Conservation (phyloP, 768 basidiomycete species). For the Lactarius evosmus region DNA sequence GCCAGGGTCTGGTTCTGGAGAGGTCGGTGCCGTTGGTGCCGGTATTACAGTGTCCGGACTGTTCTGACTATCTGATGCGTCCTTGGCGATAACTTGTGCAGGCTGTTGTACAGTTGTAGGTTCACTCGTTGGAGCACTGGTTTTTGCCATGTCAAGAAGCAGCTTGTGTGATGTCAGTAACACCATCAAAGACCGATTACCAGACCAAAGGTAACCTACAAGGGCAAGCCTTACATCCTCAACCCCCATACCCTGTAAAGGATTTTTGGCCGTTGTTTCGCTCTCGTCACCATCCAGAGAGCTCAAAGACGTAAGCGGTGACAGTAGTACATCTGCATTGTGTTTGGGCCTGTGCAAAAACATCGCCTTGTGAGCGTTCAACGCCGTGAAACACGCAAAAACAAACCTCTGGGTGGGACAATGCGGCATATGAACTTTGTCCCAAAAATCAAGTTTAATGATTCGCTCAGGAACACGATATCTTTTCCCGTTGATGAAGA, state of each 20-base stretch:
- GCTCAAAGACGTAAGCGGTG: conserved; percentile 32
- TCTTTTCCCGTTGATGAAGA: conserved; percentile 81
- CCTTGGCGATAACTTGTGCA: conserved; percentile 1
- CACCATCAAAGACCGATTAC: background rate
- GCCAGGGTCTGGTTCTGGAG: conserved; percentile 9
- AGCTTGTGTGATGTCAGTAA: conserved; percentile 15
- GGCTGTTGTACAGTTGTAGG: conserved; percentile 5
- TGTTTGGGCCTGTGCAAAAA: conserved; percentile 16
- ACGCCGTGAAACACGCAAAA: background rate
- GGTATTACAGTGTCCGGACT: background rate
- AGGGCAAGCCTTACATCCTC: conserved; percentile 27
- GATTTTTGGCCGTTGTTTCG: conserved; percentile 10
- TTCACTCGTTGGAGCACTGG: conserved; percentile 7
- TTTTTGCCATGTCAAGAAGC: conserved; percentile 25
- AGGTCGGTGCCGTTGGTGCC: background rate
- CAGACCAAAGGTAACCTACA: conserved; percentile 10
- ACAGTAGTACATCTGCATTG: conserved; percentile 28
- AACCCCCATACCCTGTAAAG: conserved; percentile 18
- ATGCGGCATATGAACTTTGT: conserved; percentile 47
- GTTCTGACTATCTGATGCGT: background rate
- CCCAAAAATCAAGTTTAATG: conserved; percentile 95
- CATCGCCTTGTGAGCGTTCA: conserved; percentile 1
- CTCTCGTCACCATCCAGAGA: conserved; percentile 26
- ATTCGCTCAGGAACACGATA: conserved; percentile 92
- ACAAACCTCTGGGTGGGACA: conserved; percentile 21